Conservation (phyloP, 495 filamentous ascomycete genomes). For the Podospora comata region DNA sequence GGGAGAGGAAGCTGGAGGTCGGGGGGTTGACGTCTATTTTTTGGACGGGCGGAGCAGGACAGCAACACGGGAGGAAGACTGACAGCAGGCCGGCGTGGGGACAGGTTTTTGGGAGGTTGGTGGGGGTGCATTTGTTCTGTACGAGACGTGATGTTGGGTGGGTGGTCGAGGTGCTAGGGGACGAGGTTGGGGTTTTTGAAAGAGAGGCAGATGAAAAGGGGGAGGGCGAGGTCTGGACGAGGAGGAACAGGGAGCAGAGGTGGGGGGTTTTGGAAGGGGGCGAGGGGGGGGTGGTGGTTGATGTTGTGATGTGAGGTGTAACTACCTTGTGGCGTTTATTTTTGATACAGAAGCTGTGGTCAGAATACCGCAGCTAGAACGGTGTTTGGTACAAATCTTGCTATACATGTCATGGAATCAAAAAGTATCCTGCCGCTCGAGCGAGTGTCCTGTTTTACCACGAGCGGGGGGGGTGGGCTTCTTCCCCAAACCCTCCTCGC, state of each 20-base stretch:
- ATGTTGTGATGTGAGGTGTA: slow-evolving; percentile 21
- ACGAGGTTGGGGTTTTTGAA: slow-evolving; percentile 38
- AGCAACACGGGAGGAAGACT: slow-evolving; percentile 1
- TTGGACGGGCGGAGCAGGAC: background rate
- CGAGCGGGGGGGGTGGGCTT: background rate
- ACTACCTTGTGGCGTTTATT: background rate
- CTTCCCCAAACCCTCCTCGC: background rate
- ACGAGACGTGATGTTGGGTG: slow-evolving; percentile 34
- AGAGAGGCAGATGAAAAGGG: slow-evolving; percentile 7
- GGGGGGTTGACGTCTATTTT: background rate
- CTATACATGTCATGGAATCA: background rate
- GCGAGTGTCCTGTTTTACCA: background rate
- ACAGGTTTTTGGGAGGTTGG: slow-evolving; percentile 40
- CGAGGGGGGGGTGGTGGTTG: slow-evolving; percentile 28
- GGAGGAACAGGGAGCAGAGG: slow-evolving; percentile 41
- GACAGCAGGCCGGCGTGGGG: slow-evolving; percentile 42
- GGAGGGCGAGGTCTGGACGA: slow-evolving; percentile 4
- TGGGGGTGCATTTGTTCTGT: slow-evolving; percentile 45
- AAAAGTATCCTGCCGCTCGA: background rate
- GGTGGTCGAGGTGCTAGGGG: slow-evolving; percentile 46
- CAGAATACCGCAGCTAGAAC: background rate
- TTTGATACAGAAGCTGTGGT: background rate
- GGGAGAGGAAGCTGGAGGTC: background rate
- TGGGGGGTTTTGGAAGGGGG: slow-evolving; percentile 43
- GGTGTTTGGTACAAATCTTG: background rate